These are phyloP conservation scores for Alternaria panax DNA, from an alignment of 2,329 filamentous ascomycete genomes.

Conservation along the genomic window DNA sequence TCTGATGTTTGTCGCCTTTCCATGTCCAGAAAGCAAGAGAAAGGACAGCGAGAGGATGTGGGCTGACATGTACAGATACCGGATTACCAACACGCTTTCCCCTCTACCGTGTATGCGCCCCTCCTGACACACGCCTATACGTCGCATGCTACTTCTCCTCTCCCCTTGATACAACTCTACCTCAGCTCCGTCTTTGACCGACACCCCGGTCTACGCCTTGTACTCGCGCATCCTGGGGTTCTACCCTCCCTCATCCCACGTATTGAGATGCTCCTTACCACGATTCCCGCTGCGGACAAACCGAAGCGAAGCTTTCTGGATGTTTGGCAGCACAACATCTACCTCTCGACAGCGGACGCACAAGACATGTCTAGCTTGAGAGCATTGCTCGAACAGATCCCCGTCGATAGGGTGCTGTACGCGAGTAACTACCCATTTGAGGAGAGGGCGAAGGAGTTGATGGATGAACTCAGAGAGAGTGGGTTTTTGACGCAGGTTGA, in stretches of 20 bases:
- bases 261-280: slow-evolving; percentile 41
- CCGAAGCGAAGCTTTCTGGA: slow-evolving; percentile 51
- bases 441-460: slow-evolving; percentile 57
- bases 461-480: slow-evolving; percentile 59
- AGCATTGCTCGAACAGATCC: slow-evolving; percentile 54
- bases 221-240: slow-evolving; percentile 62
- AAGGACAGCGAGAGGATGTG: neutral
- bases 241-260: slow-evolving; percentile 64
- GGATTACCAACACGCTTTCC: slow-evolving; percentile 21
- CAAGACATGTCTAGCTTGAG: slow-evolving; percentile 60
- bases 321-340: slow-evolving; percentile 65
- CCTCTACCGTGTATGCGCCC: slow-evolving; percentile 20
- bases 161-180: slow-evolving; percentile 60
- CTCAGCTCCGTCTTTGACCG: slow-evolving; percentile 63
- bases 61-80: slow-evolving; percentile 14
- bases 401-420: slow-evolving; percentile 62
- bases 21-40: neutral
- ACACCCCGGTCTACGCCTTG: slow-evolving; percentile 62
- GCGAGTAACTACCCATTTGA: slow-evolving; percentile 67
- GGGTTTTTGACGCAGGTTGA: slow-evolving; percentile 59
- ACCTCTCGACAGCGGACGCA: slow-evolving; percentile 64
- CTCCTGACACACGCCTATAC: slow-evolving; percentile 45
- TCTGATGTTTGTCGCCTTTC: slow-evolving; percentile 21
- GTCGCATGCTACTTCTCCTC: slow-evolving; percentile 60
- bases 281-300: slow-evolving; percentile 22